Evolutionary conservation across 2,329 filamentous ascomycete species (phyloP).

Genomic region (Aspergillus novofumigatus): DNA sequence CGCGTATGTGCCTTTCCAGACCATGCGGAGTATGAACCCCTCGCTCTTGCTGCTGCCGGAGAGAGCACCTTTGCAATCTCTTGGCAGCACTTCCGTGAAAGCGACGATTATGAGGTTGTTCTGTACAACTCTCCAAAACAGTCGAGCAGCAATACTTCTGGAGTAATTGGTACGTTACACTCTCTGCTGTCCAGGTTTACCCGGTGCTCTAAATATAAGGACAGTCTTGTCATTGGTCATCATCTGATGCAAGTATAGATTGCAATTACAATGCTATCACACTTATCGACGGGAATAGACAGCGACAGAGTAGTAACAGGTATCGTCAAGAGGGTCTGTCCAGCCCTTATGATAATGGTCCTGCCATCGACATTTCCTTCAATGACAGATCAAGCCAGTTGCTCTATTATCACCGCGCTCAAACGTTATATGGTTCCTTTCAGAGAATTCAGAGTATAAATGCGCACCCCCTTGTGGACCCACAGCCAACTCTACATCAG

Average conservation of each 20-base stretch:
- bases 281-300: conserved; percentile 14
- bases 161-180: conserved; percentile 19
- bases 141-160: conserved; percentile 3
- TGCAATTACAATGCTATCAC: conserved; percentile 15
- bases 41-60: conserved; percentile 24
- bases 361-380: conserved; percentile 29
- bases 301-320: not conserved
- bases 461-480: conserved; percentile 2
- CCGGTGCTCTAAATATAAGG: not conserved
- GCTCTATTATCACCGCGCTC: conserved; percentile 31
- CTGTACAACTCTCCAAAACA: conserved; percentile 22
- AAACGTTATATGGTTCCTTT: conserved; percentile 33
- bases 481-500: conserved; percentile 12
- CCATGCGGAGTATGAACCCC: conserved; percentile 24
- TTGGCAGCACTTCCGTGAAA: conserved; percentile 28
- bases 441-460: conserved; percentile 30
- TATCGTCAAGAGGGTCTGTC: not conserved
- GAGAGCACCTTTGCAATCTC: conserved; percentile 32
- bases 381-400: conserved; percentile 35
- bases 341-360: conserved; percentile 13
- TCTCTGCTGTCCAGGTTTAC: not conserved
- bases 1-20: conserved; percentile 28
- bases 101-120: conserved; percentile 23
- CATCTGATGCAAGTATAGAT: conserved; percentile 11
- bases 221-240: not conserved